Conservation (phyloP, 345 rosid genomes). For the Punica granatum region DNA sequence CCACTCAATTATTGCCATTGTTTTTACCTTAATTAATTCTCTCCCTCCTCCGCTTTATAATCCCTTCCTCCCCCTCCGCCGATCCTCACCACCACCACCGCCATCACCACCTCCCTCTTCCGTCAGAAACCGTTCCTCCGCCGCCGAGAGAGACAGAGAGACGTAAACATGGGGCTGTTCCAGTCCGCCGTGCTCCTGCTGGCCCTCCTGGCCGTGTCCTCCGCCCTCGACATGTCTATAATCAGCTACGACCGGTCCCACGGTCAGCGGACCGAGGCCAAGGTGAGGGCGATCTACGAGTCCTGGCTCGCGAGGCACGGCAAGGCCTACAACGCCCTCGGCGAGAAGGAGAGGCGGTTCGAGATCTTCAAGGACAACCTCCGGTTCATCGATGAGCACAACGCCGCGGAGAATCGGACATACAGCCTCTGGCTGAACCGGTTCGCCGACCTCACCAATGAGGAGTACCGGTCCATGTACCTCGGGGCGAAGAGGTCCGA, state of each 20-base stretch:
- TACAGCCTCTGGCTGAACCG: constrained; percentile 66
- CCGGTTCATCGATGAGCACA: constrained; percentile 69
- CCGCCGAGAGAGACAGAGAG: neutral
- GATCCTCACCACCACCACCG: neutral
- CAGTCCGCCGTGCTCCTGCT: constrained; percentile 23
- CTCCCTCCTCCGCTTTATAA: neutral
- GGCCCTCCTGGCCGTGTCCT: constrained; percentile 31
- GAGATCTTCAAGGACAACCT: constrained; percentile 82
- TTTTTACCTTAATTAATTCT: constrained; percentile 1
- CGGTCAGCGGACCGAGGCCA: constrained; percentile 54
- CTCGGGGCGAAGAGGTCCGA: constrained; percentile 45
- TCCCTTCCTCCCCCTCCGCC: neutral
- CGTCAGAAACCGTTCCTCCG: too few species aligned
- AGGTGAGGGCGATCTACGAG: constrained; percentile 57
- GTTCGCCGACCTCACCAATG: constrained; percentile 86
- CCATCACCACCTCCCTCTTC: neutral
- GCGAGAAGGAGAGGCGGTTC: constrained; percentile 68
- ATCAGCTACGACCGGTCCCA: constrained; percentile 56
- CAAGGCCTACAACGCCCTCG: constrained; percentile 50
- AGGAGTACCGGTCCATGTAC: constrained; percentile 69
- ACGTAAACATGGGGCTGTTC: neutral
- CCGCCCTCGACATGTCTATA: constrained; percentile 75
- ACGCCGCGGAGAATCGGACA: constrained; percentile 40
- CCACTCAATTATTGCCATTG: neutral
- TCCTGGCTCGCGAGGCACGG: constrained; percentile 66